Evolutionary conservation across 2,329 filamentous ascomycete species (phyloP), one percentile per base, ranked within the genome.

Genomic region (Pseudogymnoascus pannorum): DNA sequence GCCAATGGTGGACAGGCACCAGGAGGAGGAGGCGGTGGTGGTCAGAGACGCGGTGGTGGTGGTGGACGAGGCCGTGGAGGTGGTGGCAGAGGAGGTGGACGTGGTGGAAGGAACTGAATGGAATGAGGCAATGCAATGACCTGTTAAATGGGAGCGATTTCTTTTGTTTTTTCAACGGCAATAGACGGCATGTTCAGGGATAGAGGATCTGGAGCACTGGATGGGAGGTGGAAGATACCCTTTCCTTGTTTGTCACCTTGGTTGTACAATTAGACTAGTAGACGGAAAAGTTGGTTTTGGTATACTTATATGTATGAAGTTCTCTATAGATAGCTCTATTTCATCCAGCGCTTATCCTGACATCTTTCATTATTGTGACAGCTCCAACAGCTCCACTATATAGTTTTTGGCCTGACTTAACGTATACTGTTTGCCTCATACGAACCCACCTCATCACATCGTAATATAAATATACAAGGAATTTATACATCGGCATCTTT

Each of bases 61-160:
- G 66, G 58, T 42, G 58, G 59, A 2, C 29, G 40, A 20, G 58
- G 61, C 33, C 51, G 60, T 33, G n/a, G 59, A 14, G 35, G 60
- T 5, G 60, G 60, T 18, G 59, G 60, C 26, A 60, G 48, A 7
- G 63, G 67, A 12, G 64, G 61, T 9, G 33, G 65, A 16, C 60
- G 58, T 35, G 62, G 65, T 5, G 64, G 58, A 18, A 33, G 38
- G 35, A 54, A 14, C 48, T 54, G 48, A 54, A 31, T 1, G 9
- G 48, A 5, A 3, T 14, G 24, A 31, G 26, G 24, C 48, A 54
- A 31, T 51, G 12, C 26, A 54, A 54, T 18, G 24, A 54, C 26
- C 68, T 16, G 74, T 74, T 33, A 61, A 64, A 8, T 62, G 67
- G 40, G 71, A 73, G 24, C 2, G n/a, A 18, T 54, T 20, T 54